Evolutionary conservation across 1,284 basidiomycete genomes (phyloP), one percentile per base, ranked within the genome.

Genomic region (Leccinum subrobustum): DNA sequence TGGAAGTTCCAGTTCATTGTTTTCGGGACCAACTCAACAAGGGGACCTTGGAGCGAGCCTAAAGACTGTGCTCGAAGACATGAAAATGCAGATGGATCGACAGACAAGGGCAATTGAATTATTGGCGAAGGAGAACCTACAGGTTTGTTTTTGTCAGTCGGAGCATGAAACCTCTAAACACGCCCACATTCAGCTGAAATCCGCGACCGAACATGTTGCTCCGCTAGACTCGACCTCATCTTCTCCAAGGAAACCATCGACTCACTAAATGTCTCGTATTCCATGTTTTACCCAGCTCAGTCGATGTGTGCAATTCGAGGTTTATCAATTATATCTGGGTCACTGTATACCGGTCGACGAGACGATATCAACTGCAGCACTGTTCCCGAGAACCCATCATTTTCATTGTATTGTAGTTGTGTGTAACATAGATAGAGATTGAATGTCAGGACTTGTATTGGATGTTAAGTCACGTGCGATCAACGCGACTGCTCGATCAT

Each of bases 61-160:
- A 39, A 73, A 60, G 50, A 60, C 62, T 56, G 63, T 68, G 47
- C 69, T 77, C 20, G 71, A 72, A 59, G 67, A 64, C 33, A 70
- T 74, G 71, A 75, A 69, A 59, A 55, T 60, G 55, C 68, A 74
- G 47, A 76, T 74, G 72, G 65, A 72, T 48, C 66, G 68, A 56
- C 73, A 74, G 55, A 71, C 68, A 2, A 65, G 67, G 56, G 70
- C 73, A 9, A 66, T 74, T 7, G 71, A 75, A 31, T 18, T 62
- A 42, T 55, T 74, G 4, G 64, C 69, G 7, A 73, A 71, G 52
- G 75, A 74, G 55, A 77, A 77, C 52, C 50, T 52, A 54, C 64
- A 73, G 69, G 73, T 74, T 64, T 37, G 61, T 63, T 50, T 42
- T 31, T 37, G 37, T 52, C 37, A 35, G 33, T 29, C 20, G 20